Evolutionary conservation across 2,329 filamentous ascomycete genomes (phyloP).

Genomic region (Colletotrichum lupini): DNA sequence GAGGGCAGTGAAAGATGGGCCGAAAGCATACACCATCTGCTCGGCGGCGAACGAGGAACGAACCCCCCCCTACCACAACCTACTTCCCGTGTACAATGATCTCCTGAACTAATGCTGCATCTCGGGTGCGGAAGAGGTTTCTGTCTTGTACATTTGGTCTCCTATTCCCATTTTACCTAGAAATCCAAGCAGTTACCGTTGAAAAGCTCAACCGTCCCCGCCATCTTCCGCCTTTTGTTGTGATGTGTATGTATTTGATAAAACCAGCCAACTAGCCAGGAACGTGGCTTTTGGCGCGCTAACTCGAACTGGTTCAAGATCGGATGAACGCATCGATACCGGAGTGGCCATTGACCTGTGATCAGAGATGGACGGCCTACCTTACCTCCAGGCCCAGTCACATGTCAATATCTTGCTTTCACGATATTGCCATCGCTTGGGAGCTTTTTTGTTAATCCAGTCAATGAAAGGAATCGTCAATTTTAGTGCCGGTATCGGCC

Average conservation of each 20-base stretch:
- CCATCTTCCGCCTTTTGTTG: neutral
- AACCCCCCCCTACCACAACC: conserved; percentile 39
- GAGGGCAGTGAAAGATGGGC: conserved; percentile 28
- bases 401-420: too few relatives aligned
- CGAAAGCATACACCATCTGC: conserved; percentile 26
- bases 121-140: conserved; percentile 43
- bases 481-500: too few relatives aligned
- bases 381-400: too few relatives aligned
- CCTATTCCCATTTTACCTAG: conserved; percentile 37
- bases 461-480: too few relatives aligned
- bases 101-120: conserved; percentile 52
- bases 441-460: too few relatives aligned
- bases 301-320: conserved; percentile 6
- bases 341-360: too few relatives aligned
- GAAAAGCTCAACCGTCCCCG: neutral
- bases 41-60: conserved; percentile 33
- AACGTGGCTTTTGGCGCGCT: conserved; percentile 5
- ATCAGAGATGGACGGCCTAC: too few relatives aligned
- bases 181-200: conserved; percentile 38
- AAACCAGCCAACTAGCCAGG: conserved; percentile 1
- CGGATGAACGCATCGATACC: neutral
- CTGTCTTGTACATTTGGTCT: conserved; percentile 44
- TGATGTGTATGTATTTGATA: too few relatives aligned
- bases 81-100: conserved; percentile 55
- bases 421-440: too few relatives aligned